phyloP scores from a whole-genome alignment of 331 rosid species.

The Dryas integrifolia region DNA sequence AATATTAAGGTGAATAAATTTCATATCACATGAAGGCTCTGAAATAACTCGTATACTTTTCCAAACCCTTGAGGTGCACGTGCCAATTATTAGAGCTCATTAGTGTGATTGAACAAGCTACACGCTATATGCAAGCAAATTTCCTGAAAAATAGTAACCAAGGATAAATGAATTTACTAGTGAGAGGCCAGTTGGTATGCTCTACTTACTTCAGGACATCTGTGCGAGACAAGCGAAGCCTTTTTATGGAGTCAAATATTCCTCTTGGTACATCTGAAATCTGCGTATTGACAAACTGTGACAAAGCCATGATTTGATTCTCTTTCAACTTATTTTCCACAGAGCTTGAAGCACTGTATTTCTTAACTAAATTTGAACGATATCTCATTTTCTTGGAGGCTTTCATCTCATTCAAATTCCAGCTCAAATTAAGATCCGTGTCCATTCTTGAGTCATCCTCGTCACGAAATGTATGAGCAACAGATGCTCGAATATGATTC shows the following conservation, averaged over 20 bases:
- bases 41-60: neutral
- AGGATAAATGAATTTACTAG: conserved; percentile 12
- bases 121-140: neutral
- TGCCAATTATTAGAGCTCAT: neutral
- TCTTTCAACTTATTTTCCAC: conserved; percentile 39
- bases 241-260: conserved; percentile 53
- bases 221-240: conserved; percentile 72
- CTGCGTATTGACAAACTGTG: conserved; percentile 31
- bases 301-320: conserved; percentile 28
- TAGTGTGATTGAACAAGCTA: neutral
- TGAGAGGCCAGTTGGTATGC: conserved; percentile 12
- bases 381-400: conserved; percentile 25
- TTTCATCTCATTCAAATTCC: conserved; percentile 28
- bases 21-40: neutral
- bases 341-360: conserved; percentile 32
- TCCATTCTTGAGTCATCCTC: conserved; percentile 27
- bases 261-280: conserved; percentile 42
- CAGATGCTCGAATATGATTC: conserved; percentile 27
- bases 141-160: neutral
- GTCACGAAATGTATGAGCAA: conserved; percentile 16
- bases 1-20: neutral
- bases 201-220: conserved; percentile 74
- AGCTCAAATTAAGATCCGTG: conserved; percentile 33
- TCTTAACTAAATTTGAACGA: conserved; percentile 33
- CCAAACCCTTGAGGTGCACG: neutral